Percentiles rank a stretch among this genome's conserved stretches.
Evolutionary conservation across 2,329 filamentous ascomycete species (phyloP).

Genomic region (Exophiala sp.): DNA sequence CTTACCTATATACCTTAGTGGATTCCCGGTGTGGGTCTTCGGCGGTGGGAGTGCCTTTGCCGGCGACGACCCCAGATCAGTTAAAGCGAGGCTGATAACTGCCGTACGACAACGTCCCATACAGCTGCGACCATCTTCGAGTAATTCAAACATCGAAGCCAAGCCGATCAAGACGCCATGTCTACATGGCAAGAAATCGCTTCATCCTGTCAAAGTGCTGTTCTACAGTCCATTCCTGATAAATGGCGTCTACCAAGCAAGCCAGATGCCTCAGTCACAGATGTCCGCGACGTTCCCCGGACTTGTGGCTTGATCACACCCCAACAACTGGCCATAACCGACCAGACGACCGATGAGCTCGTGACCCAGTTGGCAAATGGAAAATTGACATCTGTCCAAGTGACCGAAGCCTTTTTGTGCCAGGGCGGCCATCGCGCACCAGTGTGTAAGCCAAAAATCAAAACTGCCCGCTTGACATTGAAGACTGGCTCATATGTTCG

Average conservation of each 20-base stretch:
- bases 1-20: no score
- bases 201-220: conserved; percentile 3
- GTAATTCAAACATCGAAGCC: neutral
- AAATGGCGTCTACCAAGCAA: conserved; percentile 12
- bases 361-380: conserved; percentile 40
- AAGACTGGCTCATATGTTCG: neutral
- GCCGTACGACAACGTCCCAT: no score
- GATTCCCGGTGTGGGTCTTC: no score
- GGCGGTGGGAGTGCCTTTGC: no score
- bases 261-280: neutral
- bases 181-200: conserved; percentile 14
- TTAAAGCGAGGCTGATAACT: no score
- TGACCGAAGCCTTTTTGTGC: conserved; percentile 52
- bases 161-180: neutral
- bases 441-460: conserved; percentile 11
- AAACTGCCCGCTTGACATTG: neutral
- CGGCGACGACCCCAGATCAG: no score
- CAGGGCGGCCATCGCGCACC: conserved; percentile 47
- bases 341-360: conserved; percentile 42
- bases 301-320: conserved; percentile 14
- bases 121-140: no score
- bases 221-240: conserved; percentile 13
- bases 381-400: conserved; percentile 39
- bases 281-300: conserved; percentile 9
- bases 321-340: conserved; percentile 46